Evolutionary conservation across 371 early-diverging fungal genomes (phyloP).

Genomic region (Mortierella sp.): DNA sequence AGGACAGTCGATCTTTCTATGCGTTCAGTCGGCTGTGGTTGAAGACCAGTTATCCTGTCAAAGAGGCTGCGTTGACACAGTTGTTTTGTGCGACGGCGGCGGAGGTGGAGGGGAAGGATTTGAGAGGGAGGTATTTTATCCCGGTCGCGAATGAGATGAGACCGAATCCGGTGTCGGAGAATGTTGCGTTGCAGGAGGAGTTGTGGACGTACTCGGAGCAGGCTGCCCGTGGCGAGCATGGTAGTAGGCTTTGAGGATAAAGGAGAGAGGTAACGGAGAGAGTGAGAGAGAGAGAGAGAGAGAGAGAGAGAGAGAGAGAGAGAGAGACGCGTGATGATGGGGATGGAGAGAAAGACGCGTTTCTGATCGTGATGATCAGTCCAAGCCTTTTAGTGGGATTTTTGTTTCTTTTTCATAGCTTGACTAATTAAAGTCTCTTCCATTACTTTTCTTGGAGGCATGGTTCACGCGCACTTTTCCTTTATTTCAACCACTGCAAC

Average conservation of each 20-base stretch:
- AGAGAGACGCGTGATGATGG: too few relatives aligned
- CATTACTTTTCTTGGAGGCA: not conserved
- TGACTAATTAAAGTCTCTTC: not conserved
- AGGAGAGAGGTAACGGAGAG: not conserved
- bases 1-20: slow-evolving; percentile 62
- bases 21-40: slow-evolving; percentile 55
- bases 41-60: slow-evolving; percentile 19
- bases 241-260: not conserved
- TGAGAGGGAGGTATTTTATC: slow-evolving; percentile 69
- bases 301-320: too few relatives aligned
- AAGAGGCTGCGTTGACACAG: slow-evolving; percentile 53
- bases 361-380: too few relatives aligned
- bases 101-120: slow-evolving; percentile 58
- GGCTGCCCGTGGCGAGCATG: slow-evolving; percentile 8
- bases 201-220: slow-evolving; percentile 61
- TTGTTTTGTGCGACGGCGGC: slow-evolving; percentile 59
- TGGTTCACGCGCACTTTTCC: not conserved
- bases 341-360: too few relatives aligned
- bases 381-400: too few relatives aligned
- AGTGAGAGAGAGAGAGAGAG: too few relatives aligned
- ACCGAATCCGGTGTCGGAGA: slow-evolving; percentile 33
- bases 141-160: slow-evolving; percentile 25
- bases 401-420: too few relatives aligned
- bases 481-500: not conserved
- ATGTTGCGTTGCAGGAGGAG: slow-evolving; percentile 54